A percentile compares a stretch with the other conserved stretches of the same genome.
phyloP scores from a whole-genome alignment of 2,329 filamentous ascomycete species.

The Tolypocladium tropicale region DNA sequence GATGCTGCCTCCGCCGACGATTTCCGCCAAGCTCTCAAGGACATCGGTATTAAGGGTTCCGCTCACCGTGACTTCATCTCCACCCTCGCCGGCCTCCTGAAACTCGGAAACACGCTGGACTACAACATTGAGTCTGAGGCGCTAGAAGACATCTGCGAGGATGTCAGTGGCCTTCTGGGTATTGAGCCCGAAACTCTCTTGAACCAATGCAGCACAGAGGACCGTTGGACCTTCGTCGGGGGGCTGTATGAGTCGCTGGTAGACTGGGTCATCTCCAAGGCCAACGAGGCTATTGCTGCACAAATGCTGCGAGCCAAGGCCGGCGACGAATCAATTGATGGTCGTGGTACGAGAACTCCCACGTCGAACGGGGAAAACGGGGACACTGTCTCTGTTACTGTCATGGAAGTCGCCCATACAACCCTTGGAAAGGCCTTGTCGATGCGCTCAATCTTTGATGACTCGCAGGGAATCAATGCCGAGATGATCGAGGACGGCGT shows the following conservation, averaged over 20 bases:
- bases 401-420: conserved; percentile 76
- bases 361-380: conserved; percentile 59
- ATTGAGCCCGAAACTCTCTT: conserved; percentile 76
- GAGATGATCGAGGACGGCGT: conserved; percentile 97
- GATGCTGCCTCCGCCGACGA: conserved; percentile 90
- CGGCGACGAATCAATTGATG: conserved; percentile 58
- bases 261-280: conserved; percentile 85
- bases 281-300: conserved; percentile 71
- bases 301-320: conserved; percentile 61
- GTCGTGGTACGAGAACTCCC: conserved; percentile 50
- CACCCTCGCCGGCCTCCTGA: conserved; percentile 74
- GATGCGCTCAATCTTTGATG: conserved; percentile 86
- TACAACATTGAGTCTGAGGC: conserved; percentile 76
- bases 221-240: conserved; percentile 71
- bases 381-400: conserved; percentile 80
- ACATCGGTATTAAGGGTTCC: conserved; percentile 87
- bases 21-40: conserved; percentile 75
- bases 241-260: conserved; percentile 90
- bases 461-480: conserved; percentile 81
- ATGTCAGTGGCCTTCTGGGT: conserved; percentile 77
- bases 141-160: conserved; percentile 79
- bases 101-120: conserved; percentile 82
- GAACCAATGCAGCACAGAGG: conserved; percentile 70
- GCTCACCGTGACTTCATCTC: conserved; percentile 76
- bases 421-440: conserved; percentile 78